Evolutionary conservation across 2,329 filamentous ascomycete genomes (phyloP), one percentile per base, ranked within the genome.

Genomic region (Cladophialophora psammophila): DNA sequence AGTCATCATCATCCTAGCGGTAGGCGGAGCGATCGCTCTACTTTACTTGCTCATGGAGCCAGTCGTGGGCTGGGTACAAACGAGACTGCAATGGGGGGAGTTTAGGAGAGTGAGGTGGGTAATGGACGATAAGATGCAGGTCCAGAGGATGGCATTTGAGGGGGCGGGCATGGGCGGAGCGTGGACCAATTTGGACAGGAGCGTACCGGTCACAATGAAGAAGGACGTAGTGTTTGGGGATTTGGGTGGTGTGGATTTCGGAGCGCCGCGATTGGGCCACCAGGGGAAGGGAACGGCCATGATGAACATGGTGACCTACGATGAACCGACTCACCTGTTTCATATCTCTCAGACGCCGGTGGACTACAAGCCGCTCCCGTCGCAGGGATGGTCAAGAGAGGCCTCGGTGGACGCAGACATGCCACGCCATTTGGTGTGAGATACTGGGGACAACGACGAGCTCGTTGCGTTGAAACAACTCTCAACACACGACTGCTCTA

Each of bases 111-210:
- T 69, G 18, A 53, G 72, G 36, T 75, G 72, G 72, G 59, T 66
- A 1, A 15, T 71, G 26, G 70, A 73, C 36, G 71, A 69, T 32
- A 74, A 71, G 50, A 50, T 74, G 26, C 73, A 75, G 63, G 48
- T 75, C 9, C 73, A 75, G 45, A 61, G 73, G 2, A 53, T 74
- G 57, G 66, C 70, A 34, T 74, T 67, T 53, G 69, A 74, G 48
- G 73, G 68, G 34, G 68, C 68, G 2, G 35, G 35, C 26, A 26
- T 26, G 26, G 60, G 60, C 53, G 61, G 61, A n/a, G 36, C 9
- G 35, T 63, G 61, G 61, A 63, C 53, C 3, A 56, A 63, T 26
- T 53, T 63, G 32, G 61, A 56, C 36, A 34, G 61, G 5, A 15
- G 20, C 34, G 34, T 63, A 6, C 61, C 61, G 4, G 61, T 63